phyloP scores from a whole-genome alignment of 2,329 filamentous ascomycete species.

The Neofusicoccum parvum region DNA sequence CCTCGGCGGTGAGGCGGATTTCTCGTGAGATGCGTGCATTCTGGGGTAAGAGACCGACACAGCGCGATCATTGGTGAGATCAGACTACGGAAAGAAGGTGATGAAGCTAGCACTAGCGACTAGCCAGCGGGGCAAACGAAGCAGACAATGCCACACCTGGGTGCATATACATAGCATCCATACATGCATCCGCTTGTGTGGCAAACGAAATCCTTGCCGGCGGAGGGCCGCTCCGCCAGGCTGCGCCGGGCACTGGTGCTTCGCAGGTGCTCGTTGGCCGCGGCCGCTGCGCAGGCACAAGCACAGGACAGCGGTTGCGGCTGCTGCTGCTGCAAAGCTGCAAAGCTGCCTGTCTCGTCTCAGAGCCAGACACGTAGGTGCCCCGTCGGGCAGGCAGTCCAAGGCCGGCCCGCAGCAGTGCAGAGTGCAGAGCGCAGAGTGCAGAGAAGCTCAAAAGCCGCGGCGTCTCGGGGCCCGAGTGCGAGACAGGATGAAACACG shows the following conservation, averaged over 20 bases:
- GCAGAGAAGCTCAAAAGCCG: not conserved
- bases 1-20: not conserved
- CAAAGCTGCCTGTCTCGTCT: not conserved
- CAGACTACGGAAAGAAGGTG: not conserved
- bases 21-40: no score
- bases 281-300: no score
- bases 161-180: not conserved
- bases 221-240: no score
- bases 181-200: not conserved
- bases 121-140: not conserved
- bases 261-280: no score
- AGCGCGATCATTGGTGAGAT: not conserved
- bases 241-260: no score
- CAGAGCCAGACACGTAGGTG: not conserved
- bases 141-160: not conserved
- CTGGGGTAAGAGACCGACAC: not conserved
- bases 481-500: constrained; percentile 5
- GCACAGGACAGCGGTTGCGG: not conserved
- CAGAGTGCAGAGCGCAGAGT: not conserved
- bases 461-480: not conserved
- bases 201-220: no score
- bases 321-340: not conserved
- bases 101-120: not conserved
- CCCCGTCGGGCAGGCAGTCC: not conserved
- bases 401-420: not conserved